These are phyloP conservation scores for Podaxis sp. DNA, from an alignment of 768 basidiomycete species.

Conservation along the genomic window DNA sequence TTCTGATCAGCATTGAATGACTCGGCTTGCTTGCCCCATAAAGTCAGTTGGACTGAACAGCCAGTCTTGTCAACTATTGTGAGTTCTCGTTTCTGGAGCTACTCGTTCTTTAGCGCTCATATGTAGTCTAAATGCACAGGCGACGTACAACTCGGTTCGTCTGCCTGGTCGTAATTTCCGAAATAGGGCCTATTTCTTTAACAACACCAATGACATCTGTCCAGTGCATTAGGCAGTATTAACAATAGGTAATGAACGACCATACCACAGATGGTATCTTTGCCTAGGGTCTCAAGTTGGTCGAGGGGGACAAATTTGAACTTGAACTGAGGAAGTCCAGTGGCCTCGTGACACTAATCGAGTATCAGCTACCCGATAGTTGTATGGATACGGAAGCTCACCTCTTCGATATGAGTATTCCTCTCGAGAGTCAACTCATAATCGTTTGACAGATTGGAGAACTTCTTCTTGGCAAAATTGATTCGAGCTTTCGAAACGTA, in stretches of 20 bases:
- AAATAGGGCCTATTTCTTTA: constrained; percentile 69
- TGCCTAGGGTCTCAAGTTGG: constrained; percentile 59
- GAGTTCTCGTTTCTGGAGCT: constrained; percentile 90
- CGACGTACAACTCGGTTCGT: constrained; percentile 59
- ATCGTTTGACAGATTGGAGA: constrained; percentile 85
- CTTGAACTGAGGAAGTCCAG: constrained; percentile 75
- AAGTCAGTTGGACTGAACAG: constrained; percentile 77
- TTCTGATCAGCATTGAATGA: constrained; percentile 56
- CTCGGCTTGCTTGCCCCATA: constrained; percentile 97
- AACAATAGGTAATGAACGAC: constrained; percentile 15
- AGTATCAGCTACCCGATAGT: constrained; percentile 1
- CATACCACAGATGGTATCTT: constrained; percentile 84
- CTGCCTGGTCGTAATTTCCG: constrained; percentile 74
- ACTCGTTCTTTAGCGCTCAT: constrained; percentile 9
- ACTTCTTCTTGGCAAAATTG: constrained; percentile 96
- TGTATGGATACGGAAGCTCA: constrained; percentile 28
- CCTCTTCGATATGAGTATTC: constrained; percentile 84
- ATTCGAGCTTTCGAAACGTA: constrained; percentile 88
- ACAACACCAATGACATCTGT: constrained; percentile 88
- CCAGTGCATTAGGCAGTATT: constrained; percentile 15
- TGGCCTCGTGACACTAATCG: constrained; percentile 76
- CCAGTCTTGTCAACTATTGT: constrained; percentile 83
- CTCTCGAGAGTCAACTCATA: constrained; percentile 90
- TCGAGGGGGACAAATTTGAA: constrained; percentile 78
- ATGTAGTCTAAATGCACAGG: constrained; percentile 8